phyloP scores from a whole-genome alignment of 805 yeast species.

The Candida orba region DNA sequence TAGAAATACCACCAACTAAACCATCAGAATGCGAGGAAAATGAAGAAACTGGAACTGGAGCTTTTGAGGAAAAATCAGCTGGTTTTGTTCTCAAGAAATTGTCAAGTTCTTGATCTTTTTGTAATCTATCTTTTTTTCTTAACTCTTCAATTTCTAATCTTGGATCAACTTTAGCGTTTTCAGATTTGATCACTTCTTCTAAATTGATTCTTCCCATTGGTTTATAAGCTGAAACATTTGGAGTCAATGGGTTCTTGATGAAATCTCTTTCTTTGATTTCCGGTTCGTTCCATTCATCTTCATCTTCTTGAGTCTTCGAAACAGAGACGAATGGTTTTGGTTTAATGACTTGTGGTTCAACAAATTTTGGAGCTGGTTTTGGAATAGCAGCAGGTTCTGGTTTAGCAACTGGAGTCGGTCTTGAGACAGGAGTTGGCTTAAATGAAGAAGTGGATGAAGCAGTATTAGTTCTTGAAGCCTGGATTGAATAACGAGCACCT shows the following conservation, averaged over 20 bases:
- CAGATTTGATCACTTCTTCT: slow-evolving; percentile 35
- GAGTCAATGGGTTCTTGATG: slow-evolving; percentile 36
- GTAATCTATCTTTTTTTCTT: slow-evolving; percentile 27
- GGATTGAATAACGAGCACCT: slow-evolving; percentile 88
- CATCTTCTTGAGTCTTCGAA: slow-evolving; percentile 14
- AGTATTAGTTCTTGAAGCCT: slow-evolving; percentile 29
- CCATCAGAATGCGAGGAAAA: slow-evolving; percentile 27
- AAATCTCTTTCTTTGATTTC: slow-evolving; percentile 42
- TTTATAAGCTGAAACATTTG: slow-evolving; percentile 43
- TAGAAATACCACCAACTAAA: slow-evolving; percentile 51
- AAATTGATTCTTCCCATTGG: slow-evolving; percentile 58
- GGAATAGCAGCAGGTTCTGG: slow-evolving; percentile 24
- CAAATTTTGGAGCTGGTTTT: slow-evolving; percentile 14
- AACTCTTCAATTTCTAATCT: slow-evolving; percentile 32
- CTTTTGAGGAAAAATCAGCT: slow-evolving; percentile 19
- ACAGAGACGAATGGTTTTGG: slow-evolving; percentile 11
- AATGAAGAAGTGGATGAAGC: slow-evolving; percentile 23
- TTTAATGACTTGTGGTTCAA: slow-evolving; percentile 19
- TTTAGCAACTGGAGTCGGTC: slow-evolving; percentile 18
- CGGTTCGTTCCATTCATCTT: slow-evolving; percentile 40
- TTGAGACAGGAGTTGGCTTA: slow-evolving; percentile 20
- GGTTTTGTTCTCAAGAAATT: slow-evolving; percentile 30
- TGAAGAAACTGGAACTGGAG: slow-evolving; percentile 19
- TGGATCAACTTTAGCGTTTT: slow-evolving; percentile 36
- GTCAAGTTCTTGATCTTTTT: slow-evolving; percentile 30